Evolutionary conservation across 164 flowering plant genomes (phyloP).

Genomic region (Vitis rotundifolia): DNA sequence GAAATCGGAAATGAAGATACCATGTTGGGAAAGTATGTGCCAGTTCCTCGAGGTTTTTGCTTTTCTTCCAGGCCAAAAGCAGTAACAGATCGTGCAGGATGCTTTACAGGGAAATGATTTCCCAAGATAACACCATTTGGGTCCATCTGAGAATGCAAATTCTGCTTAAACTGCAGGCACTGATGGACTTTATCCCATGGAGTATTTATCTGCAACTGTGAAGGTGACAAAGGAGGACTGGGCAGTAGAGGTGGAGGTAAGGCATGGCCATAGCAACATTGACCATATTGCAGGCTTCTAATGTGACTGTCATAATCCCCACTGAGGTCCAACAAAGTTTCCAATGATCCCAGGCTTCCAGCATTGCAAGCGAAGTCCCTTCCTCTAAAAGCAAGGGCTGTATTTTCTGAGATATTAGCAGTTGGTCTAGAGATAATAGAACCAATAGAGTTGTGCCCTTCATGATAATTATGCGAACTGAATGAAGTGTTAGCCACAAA

Average conservation of each 20-base stretch:
- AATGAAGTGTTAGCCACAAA: background rate
- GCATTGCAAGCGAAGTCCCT: slow-evolving; percentile 6
- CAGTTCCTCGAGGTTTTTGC: slow-evolving; percentile 32
- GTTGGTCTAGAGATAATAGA: slow-evolving; percentile 1
- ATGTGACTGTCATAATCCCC: slow-evolving; percentile 57
- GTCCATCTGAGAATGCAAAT: slow-evolving; percentile 5
- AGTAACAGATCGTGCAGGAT: background rate
- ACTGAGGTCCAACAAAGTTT: slow-evolving; percentile 46
- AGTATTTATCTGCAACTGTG: slow-evolving; percentile 11
- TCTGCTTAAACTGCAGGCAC: slow-evolving; percentile 10
- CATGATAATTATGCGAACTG: slow-evolving; percentile 3
- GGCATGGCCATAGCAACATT: slow-evolving; percentile 31
- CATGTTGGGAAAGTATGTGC: slow-evolving; percentile 34
- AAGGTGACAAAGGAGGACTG: slow-evolving; percentile 17
- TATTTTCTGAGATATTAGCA: slow-evolving; percentile 14
- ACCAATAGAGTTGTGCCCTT: slow-evolving; percentile 1
- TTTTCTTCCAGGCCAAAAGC: slow-evolving; percentile 18
- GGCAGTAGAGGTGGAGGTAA: slow-evolving; percentile 19
- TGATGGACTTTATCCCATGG: slow-evolving; percentile 20
- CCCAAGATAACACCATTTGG: background rate
- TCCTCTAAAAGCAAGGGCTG: slow-evolving; percentile 13
- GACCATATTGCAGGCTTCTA: slow-evolving; percentile 39
- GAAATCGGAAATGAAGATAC: slow-evolving; percentile 12
- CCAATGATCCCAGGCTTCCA: slow-evolving; percentile 23
- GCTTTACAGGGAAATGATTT: slow-evolving; percentile 5